Percentiles rank a stretch among this genome's conserved stretches.
These are phyloP conservation scores for Verticillium nonalfalfae DNA, from an alignment of 2,329 filamentous ascomycete species.

Conservation along the genomic window DNA sequence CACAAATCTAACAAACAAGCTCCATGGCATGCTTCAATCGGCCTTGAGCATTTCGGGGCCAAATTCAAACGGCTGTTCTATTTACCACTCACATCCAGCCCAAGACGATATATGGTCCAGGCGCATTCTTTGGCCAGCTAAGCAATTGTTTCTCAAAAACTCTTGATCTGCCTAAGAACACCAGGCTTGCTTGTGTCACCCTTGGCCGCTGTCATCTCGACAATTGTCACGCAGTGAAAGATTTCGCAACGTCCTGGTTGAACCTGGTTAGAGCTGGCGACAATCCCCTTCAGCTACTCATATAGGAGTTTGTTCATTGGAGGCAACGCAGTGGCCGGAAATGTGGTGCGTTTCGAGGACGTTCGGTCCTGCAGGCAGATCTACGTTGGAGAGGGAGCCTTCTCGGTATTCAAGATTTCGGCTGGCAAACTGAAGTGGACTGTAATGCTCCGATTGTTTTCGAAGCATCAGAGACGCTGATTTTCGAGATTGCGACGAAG, in stretches of 20 bases:
- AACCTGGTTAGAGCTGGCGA: conserved; percentile 67
- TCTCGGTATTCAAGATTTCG: background rate
- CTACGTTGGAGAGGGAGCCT: background rate
- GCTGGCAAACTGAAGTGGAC: no score
- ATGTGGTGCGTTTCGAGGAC: conserved; percentile 78
- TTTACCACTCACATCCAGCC: no score
- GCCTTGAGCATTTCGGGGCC: no score
- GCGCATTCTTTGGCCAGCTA: conserved; percentile 3
- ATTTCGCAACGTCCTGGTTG: conserved; percentile 60
- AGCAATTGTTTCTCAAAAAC: conserved; percentile 30
- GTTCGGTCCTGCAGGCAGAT: no score
- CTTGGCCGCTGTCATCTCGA: conserved; percentile 70
- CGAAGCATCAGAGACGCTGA: no score
- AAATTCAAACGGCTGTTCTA: no score
- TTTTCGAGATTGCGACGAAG: background rate
- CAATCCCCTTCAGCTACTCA: conserved; percentile 62
- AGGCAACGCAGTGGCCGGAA: conserved; percentile 61
- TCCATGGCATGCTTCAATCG: no score
- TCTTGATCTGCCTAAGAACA: conserved; percentile 58
- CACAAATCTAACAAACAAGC: no score
- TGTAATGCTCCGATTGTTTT: no score
- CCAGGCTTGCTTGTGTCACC: conserved; percentile 71
- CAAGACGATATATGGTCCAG: no score
- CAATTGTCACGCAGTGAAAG: conserved; percentile 74
- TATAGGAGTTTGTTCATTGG: conserved; percentile 67